phyloP scores from a whole-genome alignment of 202 grass and related monocot species.

The Elaeis oleifera region DNA sequence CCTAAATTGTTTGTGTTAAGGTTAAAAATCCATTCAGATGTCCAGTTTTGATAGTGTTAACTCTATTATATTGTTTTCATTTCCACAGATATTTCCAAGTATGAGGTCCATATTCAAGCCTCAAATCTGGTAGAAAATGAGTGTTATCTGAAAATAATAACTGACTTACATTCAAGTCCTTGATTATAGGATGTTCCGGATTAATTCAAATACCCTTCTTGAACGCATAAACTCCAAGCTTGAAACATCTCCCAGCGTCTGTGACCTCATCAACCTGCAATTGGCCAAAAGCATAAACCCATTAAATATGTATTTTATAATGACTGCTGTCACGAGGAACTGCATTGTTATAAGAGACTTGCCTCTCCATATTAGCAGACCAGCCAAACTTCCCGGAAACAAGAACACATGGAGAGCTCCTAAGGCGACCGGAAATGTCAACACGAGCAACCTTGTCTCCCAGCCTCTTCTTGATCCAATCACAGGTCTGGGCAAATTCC shows the following conservation, averaged over 20 bases:
- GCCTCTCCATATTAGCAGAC: constrained; percentile 99
- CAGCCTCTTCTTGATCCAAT: constrained; percentile 92
- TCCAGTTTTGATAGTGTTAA: too few relatives aligned
- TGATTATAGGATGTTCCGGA: constrained; percentile 74
- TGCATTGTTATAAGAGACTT: neutral
- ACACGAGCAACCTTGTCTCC: constrained; percentile 94
- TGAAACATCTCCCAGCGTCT: constrained; percentile 83
- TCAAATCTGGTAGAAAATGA: too few relatives aligned
- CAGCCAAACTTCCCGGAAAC: constrained; percentile 97
- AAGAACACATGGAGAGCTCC: constrained; percentile 88
- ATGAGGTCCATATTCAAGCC: too few relatives aligned
- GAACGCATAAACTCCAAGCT: constrained; percentile 94
- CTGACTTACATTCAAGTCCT: constrained; percentile 69
- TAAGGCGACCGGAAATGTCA: constrained; percentile 71
- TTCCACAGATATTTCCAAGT: too few relatives aligned
- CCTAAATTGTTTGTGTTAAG: too few relatives aligned
- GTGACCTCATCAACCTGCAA: constrained; percentile 85
- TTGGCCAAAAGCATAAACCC: neutral
- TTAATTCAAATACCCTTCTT: constrained; percentile 96
- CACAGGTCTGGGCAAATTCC: constrained; percentile 71
- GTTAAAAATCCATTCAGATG: too few relatives aligned
- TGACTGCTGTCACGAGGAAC: too few relatives aligned
- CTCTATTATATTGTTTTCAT: too few relatives aligned
- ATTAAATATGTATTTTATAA: too few relatives aligned
- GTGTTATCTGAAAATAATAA: neutral